Conservation (phyloP, 192 early-diverging fungal genomes). For the Backusella morwellensis region DNA sequence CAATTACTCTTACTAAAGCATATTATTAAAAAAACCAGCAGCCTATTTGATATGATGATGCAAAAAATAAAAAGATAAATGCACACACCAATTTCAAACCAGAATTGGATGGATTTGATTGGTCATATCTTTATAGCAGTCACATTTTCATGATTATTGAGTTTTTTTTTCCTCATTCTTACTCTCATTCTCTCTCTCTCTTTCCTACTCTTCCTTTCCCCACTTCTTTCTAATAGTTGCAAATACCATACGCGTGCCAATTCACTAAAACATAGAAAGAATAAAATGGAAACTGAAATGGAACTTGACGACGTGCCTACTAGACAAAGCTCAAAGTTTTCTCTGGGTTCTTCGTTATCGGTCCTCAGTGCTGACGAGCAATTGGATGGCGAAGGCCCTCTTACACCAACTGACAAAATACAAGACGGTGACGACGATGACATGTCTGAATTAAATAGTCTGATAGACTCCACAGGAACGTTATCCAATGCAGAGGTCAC, state of each 20-base stretch:
- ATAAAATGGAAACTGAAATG: neutral
- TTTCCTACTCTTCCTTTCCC: neutral
- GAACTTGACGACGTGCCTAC: conserved; percentile 17
- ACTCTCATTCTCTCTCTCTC: neutral
- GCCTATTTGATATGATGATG: too few species aligned
- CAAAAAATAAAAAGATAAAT: neutral
- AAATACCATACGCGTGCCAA: neutral
- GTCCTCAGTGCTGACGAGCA: conserved; percentile 26
- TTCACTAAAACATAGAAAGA: neutral
- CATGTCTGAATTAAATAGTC: neutral
- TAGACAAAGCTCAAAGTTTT: conserved; percentile 34
- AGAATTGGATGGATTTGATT: neutral
- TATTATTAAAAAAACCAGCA: neutral
- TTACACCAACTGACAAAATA: conserved; percentile 30
- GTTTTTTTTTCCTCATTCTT: neutral
- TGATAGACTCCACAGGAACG: conserved; percentile 5
- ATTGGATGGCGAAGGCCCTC: conserved; percentile 29
- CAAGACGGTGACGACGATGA: conserved; percentile 32
- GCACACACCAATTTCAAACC: neutral
- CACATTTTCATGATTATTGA: neutral
- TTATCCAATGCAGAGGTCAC: conserved; percentile 27
- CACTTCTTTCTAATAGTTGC: neutral
- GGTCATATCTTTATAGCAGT: neutral
- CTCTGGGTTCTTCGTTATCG: conserved; percentile 33
- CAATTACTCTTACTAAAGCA: too few species aligned